Evolutionary conservation across 208 protist species (phyloP).

Genomic region (Crithidia bombi): DNA sequence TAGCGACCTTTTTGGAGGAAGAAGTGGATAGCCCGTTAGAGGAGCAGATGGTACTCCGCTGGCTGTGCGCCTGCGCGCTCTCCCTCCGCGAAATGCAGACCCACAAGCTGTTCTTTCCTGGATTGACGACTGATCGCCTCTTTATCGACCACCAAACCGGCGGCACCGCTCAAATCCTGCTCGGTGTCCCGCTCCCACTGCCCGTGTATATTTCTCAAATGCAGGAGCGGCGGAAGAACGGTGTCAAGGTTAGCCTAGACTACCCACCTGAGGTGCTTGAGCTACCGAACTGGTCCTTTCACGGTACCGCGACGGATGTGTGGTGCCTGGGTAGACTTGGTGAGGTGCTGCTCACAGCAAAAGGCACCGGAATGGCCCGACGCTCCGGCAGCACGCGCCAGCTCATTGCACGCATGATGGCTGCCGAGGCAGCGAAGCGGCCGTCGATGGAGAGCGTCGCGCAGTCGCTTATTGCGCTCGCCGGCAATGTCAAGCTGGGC

Average conservation of each 20-base stretch:
- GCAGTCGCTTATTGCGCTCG: constrained; percentile 33
- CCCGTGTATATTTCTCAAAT: constrained; percentile 58
- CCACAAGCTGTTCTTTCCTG: constrained; percentile 53
- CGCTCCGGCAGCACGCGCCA: constrained; percentile 48
- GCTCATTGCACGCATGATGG: constrained; percentile 66
- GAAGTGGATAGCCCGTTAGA: constrained; percentile 36
- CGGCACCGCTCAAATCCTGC: constrained; percentile 35
- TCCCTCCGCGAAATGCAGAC: constrained; percentile 57
- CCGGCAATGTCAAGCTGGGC: constrained; percentile 26
- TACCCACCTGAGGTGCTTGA: constrained; percentile 78
- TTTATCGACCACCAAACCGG: constrained; percentile 43
- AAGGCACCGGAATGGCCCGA: constrained; percentile 34
- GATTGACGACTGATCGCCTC: constrained; percentile 60
- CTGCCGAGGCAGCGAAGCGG: constrained; percentile 35
- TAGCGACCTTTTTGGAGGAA: constrained; percentile 69
- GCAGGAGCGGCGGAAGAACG: constrained; percentile 48
- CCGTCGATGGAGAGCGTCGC: constrained; percentile 43
- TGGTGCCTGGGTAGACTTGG: constrained; percentile 74
- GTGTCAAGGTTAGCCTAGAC: constrained; percentile 54
- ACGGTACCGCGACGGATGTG: constrained; percentile 65
- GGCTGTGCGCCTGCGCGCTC: constrained; percentile 57
- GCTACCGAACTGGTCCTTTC: constrained; percentile 36
- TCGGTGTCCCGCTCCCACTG: constrained; percentile 71
- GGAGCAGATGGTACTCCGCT: constrained; percentile 50
- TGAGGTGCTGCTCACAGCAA: constrained; percentile 52